phyloP scores from a whole-genome alignment of 2,329 filamentous ascomycete species.

The Venturia effusa region DNA sequence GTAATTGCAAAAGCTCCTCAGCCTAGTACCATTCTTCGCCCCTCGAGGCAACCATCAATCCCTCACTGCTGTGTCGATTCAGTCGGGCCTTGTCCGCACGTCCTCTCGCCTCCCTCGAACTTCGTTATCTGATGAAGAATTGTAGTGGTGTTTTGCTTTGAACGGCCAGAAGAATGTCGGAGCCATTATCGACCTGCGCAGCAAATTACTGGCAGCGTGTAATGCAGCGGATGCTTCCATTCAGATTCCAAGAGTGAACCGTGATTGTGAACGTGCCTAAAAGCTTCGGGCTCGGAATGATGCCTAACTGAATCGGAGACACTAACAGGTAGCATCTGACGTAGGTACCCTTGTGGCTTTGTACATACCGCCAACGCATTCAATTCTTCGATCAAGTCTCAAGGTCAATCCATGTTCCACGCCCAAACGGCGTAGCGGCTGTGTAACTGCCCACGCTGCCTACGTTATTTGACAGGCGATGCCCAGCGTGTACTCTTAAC shows the following conservation, averaged over 20 bases:
- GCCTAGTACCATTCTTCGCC: background rate
- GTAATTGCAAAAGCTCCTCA: background rate
- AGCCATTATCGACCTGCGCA: background rate
- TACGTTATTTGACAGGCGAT: slow-evolving; percentile 1
- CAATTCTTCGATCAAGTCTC: background rate
- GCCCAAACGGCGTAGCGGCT: background rate
- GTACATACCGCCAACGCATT: background rate
- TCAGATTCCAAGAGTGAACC: too few species aligned
- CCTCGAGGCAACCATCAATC: background rate
- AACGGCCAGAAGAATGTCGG: background rate
- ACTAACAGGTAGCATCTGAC: background rate
- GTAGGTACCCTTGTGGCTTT: background rate
- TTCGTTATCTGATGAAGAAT: too few species aligned
- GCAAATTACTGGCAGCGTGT: too few species aligned
- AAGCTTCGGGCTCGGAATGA: background rate
- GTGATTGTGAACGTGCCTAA: background rate
- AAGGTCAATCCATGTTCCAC: background rate
- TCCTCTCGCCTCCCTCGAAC: background rate
- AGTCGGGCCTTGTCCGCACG: background rate
- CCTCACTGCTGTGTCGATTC: background rate
- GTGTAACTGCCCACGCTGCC: background rate
- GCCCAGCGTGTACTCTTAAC: background rate
- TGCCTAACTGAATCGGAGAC: background rate
- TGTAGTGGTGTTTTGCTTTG: too few species aligned
- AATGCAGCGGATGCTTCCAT: too few species aligned